Base-by-base conservation (phyloP, 73 alveolate genomes). In the Paramecium pentaurelia region DNA sequence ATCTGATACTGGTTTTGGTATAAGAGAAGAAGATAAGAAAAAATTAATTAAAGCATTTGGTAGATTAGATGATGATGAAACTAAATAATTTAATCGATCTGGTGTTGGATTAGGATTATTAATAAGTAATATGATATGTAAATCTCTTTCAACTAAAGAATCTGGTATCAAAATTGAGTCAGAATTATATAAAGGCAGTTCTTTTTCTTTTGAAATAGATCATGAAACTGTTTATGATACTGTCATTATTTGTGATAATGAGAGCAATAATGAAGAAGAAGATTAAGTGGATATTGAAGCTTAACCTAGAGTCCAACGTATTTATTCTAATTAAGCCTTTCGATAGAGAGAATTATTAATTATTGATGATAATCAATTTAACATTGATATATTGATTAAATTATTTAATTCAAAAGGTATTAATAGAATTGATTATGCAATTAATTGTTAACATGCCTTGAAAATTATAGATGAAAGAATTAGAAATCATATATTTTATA, bases 21-120 rank as follows among this genome's bases (percentile, higher is more conserved):
- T 89, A 9, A 89, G 84, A 25, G 92, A 77, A 27, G 88, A 89
- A 30, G 86, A 89, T 71, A 89, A 71, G 18, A 47, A 89, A 22
- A 89, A 89, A 89, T 38, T 89, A n/a, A 40, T 89, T 11, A 32
- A 70, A 42, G 94, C 94, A 12, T 89, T 89, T 71, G 94, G 92
- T 3, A 30, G 84, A 45, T 45, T 89, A 14, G 94, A 89, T 45
- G 84, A 68, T 89, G 94, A 89, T 71, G 88, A 89, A 44, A 71
- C 86, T 18, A 83, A 89, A 51, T 11, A 45, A 32, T 73, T 71
- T 5, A 89, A 89, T 89, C 49, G 92, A 25, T 51, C 45, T 32
- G 94, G 94, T 27, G 94, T 89, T 89, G 94, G 94, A 59, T 27
- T 89, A 71, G 94, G 94, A 27, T 83, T 89, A 51, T 30, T 89